A percentile compares a stretch with the other conserved stretches of the same genome.
Conservation (phyloP, 2,329 filamentous ascomycete species). For the Aplosporella prunicola region DNA sequence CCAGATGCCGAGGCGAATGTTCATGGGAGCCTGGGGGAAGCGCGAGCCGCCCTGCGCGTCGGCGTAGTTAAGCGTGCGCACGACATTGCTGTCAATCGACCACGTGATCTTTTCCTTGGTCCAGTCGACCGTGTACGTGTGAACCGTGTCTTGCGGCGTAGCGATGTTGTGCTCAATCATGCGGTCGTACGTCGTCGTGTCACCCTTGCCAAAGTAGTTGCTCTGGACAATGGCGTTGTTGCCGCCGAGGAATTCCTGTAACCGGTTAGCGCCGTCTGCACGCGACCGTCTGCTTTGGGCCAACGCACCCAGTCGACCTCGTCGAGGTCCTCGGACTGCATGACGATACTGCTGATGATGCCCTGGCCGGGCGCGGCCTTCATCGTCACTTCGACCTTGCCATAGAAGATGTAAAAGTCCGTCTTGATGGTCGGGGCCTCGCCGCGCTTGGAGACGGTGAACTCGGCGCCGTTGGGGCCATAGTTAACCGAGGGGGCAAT, state of each 20-base stretch:
- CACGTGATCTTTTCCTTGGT: slow-evolving; percentile 57
- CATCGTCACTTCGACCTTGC: slow-evolving; percentile 66
- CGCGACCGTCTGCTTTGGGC: too few species aligned
- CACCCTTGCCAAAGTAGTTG: slow-evolving; percentile 71
- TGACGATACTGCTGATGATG: slow-evolving; percentile 72
- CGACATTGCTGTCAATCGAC: slow-evolving; percentile 57
- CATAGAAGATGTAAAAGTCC: slow-evolving; percentile 80
- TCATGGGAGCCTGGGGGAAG: slow-evolving; percentile 72
- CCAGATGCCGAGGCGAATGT: slow-evolving; percentile 39
- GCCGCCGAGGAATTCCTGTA: slow-evolving; percentile 59
- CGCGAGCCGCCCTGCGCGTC: slow-evolving; percentile 49
- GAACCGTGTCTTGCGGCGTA: slow-evolving; percentile 48
- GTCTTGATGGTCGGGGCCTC: slow-evolving; percentile 59
- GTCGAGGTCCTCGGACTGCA: slow-evolving; percentile 75
- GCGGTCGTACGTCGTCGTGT: slow-evolving; percentile 60
- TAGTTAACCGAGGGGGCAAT: slow-evolving; percentile 36
- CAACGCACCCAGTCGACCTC: slow-evolving; percentile 61
- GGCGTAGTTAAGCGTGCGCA: slow-evolving; percentile 52
- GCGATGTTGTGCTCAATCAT: slow-evolving; percentile 52
- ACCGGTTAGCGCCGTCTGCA: background rate
- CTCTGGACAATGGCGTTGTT: slow-evolving; percentile 55
- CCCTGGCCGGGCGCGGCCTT: slow-evolving; percentile 66
- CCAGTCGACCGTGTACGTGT: slow-evolving; percentile 66
- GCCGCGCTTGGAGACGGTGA: slow-evolving; percentile 38
- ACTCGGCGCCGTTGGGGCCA: slow-evolving; percentile 37